A percentile compares a stretch with the other conserved stretches of the same genome.
Conservation (phyloP, 2,329 filamentous ascomycete genomes). For the Alternaria sp. region DNA sequence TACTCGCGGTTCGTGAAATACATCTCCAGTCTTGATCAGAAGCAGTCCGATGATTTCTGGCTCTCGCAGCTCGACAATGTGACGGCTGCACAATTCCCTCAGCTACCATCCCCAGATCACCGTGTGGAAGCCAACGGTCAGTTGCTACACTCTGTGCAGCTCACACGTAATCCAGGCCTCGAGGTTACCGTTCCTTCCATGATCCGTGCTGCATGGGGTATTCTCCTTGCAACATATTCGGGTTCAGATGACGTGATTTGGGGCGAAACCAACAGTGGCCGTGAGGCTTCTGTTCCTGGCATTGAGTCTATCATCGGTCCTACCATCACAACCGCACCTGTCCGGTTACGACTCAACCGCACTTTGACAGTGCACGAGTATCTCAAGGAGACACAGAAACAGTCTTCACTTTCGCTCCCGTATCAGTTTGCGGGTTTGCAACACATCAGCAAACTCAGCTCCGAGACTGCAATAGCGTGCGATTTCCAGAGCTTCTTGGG, state of each 20-base stretch:
- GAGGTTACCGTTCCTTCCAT: conserved; percentile 48
- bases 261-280: conserved; percentile 52
- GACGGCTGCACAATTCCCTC: conserved; percentile 42
- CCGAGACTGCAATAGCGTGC: conserved; percentile 54
- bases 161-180: conserved; percentile 29
- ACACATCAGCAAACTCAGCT: conserved; percentile 51
- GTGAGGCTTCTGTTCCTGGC: conserved; percentile 46
- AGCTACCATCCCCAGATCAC: conserved; percentile 42
- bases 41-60: conserved; percentile 42
- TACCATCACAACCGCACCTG: conserved; percentile 53
- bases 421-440: conserved; percentile 57
- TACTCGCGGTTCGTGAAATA: conserved; percentile 47
- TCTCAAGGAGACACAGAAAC: conserved; percentile 39
- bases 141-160: conserved; percentile 27
- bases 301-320: conserved; percentile 54
- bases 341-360: conserved; percentile 52
- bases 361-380: conserved; percentile 34
- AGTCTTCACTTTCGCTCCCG: conserved; percentile 38
- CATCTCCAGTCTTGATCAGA: conserved; percentile 34
- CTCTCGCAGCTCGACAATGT: conserved; percentile 36
- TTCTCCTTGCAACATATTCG: conserved; percentile 57
- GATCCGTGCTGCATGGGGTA: conserved; percentile 57
- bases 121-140: conserved; percentile 43
- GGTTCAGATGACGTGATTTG: conserved; percentile 59
- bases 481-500: conserved; percentile 59